Conservation (phyloP, 2,329 filamentous ascomycete species). For the Fusarium foetens region DNA sequence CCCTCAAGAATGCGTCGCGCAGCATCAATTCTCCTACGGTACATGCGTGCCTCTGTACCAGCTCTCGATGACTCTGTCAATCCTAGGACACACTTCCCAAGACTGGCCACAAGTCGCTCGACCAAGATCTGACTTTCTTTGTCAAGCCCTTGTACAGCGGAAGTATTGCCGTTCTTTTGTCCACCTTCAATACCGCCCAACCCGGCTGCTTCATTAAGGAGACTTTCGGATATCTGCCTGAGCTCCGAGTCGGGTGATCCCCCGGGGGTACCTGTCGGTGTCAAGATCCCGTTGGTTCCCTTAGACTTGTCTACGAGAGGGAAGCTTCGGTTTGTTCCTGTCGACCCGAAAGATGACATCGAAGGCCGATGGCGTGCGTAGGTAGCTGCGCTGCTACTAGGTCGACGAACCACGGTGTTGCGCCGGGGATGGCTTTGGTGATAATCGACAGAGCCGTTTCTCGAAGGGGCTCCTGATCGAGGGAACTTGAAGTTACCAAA, state of each 20-base stretch:
- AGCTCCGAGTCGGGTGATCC: constrained; percentile 62
- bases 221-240: constrained; percentile 58
- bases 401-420: constrained; percentile 57
- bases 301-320: constrained; percentile 66
- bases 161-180: constrained; percentile 42
- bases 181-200: constrained; percentile 51
- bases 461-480: constrained; percentile 18
- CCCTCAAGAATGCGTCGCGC: constrained; percentile 80
- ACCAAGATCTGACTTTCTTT: constrained; percentile 70
- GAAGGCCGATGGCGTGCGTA: constrained; percentile 56
- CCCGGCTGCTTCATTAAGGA: constrained; percentile 61
- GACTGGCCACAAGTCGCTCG: constrained; percentile 67
- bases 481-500: constrained; percentile 45
- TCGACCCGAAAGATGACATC: constrained; percentile 66
- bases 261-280: constrained; percentile 50
- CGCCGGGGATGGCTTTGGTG: constrained; percentile 37
- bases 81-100: constrained; percentile 69
- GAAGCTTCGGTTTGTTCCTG: constrained; percentile 70
- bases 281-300: constrained; percentile 58
- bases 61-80: constrained; percentile 65
- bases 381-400: constrained; percentile 32
- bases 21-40: constrained; percentile 77
- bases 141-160: constrained; percentile 59
- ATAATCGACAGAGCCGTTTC: constrained; percentile 43
- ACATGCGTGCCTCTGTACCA: constrained; percentile 69